phyloP scores from a whole-genome alignment of 2,329 filamentous ascomycete species.

The Colletotrichum phormii region DNA sequence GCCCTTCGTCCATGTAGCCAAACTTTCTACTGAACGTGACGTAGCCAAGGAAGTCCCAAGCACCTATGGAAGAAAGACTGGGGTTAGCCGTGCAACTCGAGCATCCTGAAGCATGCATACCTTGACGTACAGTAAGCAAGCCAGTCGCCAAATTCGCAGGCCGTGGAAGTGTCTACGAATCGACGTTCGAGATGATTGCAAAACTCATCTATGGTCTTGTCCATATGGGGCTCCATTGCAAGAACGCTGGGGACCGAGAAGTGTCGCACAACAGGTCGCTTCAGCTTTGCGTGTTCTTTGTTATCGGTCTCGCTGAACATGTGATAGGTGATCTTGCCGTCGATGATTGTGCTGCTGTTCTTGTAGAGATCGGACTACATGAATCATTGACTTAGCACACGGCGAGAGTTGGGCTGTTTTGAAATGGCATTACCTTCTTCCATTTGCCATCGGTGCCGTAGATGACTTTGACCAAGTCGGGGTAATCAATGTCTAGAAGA shows the following conservation, averaged over 20 bases:
- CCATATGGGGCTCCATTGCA: constrained; percentile 46
- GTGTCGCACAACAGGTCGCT: constrained; percentile 51
- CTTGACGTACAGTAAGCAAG: constrained; percentile 40
- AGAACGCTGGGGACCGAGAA: constrained; percentile 46
- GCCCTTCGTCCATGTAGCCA: constrained; percentile 52
- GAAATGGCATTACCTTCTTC: constrained; percentile 31
- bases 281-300: constrained; percentile 47
- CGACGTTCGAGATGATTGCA: constrained; percentile 43
- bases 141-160: constrained; percentile 42
- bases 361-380: constrained; percentile 51
- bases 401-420: background rate
- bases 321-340: constrained; percentile 50
- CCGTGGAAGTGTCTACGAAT: constrained; percentile 41
- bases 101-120: background rate
- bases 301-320: constrained; percentile 51
- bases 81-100: background rate
- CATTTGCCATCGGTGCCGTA: constrained; percentile 43
- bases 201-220: constrained; percentile 46
- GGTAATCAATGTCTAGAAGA: constrained; percentile 42
- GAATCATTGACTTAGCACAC: background rate
- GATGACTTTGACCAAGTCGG: constrained; percentile 43
- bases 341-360: constrained; percentile 47
- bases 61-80: constrained; percentile 30
- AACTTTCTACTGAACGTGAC: constrained; percentile 53
- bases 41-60: constrained; percentile 56